phyloP scores from a whole-genome alignment of 805 yeast species.

The Saturnispora halmiae region DNA sequence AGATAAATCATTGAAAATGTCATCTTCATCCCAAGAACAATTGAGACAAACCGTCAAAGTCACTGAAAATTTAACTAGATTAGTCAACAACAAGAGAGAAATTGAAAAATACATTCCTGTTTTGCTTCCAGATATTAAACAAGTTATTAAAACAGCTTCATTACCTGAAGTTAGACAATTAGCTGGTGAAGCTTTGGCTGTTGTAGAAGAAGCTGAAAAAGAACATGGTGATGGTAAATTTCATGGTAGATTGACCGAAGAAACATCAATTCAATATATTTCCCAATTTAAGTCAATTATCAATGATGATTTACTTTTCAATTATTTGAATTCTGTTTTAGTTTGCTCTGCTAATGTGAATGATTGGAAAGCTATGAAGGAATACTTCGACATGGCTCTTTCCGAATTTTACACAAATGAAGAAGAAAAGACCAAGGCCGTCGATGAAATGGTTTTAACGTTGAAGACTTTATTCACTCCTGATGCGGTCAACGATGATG shows the following conservation, averaged over 20 bases:
- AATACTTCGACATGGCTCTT: slow-evolving; percentile 39
- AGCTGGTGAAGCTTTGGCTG: slow-evolving; percentile 78
- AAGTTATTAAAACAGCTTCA: slow-evolving; percentile 82
- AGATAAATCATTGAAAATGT: slow-evolving; percentile 76
- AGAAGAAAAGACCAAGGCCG: slow-evolving; percentile 29
- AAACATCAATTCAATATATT: slow-evolving; percentile 42
- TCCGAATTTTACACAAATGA: slow-evolving; percentile 29
- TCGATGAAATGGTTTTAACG: slow-evolving; percentile 37
- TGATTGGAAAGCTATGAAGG: slow-evolving; percentile 56
- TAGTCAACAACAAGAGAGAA: slow-evolving; percentile 89
- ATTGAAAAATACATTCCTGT: slow-evolving; percentile 81
- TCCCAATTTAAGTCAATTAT: slow-evolving; percentile 23
- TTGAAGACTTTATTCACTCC: slow-evolving; percentile 49
- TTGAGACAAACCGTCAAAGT: slow-evolving; percentile 94
- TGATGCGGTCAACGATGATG: slow-evolving; percentile 46
- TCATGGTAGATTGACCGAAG: slow-evolving; percentile 60
- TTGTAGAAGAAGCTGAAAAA: slow-evolving; percentile 70
- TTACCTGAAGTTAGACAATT: slow-evolving; percentile 93
- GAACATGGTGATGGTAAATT: slow-evolving; percentile 61
- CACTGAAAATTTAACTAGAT: slow-evolving; percentile 88
- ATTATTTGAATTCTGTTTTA: slow-evolving; percentile 45
- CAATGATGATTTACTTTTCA: slow-evolving; percentile 32
- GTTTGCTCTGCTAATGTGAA: slow-evolving; percentile 63
- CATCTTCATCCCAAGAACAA: slow-evolving; percentile 90
- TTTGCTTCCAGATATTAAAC: slow-evolving; percentile 84